Evolutionary conservation across 306 rosid genomes (phyloP), one percentile per base, ranked within the genome.

Genomic region (Styphnolobium japonicum): DNA sequence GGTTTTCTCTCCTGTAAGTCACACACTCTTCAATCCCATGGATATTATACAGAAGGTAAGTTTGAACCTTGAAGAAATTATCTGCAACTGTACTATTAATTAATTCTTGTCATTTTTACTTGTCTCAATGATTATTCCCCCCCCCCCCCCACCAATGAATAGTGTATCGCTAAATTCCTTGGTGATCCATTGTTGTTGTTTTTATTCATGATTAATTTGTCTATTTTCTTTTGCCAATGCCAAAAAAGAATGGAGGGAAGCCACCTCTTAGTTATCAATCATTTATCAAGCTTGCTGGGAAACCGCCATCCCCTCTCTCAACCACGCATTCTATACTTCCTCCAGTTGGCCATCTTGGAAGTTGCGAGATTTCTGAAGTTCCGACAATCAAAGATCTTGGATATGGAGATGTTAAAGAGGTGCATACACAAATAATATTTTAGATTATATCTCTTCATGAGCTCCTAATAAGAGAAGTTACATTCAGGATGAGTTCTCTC

Each of bases 221-320:
- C 27, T 27, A 61, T 83, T 75, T 82, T 63, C 37, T 71, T 77
- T n/a, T 79, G 75, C 46, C 5, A 73, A 65, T 83, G 68, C 37
- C 70, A 37, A 52, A 71, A 84, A 69, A 94, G 98, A 94, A 94
- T 77, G 98, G 97, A 66, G 98, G 97, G 72, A 92, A 77, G 88
- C 93, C 97, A 2, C 98, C 98, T 0, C 81, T 91, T 89, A 91
- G 81, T 60, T 94, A 94, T 77, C 97, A 94, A 48, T 92, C 97
- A 7, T 94, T 94, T 85, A 23, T 92, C 77, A 94, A 92, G 86
- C 89, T 94, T 87, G 93, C 92, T 10, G 97, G 97, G 25, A 81
- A 92, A 31, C 97, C 91, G 0, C 78, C 88, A 0, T 36, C 88
- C 27, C 93, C 92, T 11, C 82, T 92, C 63, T 62, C 83, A 62